Conservation (phyloP, 305 asterid species). For the Fraxinus dipetala region DNA sequence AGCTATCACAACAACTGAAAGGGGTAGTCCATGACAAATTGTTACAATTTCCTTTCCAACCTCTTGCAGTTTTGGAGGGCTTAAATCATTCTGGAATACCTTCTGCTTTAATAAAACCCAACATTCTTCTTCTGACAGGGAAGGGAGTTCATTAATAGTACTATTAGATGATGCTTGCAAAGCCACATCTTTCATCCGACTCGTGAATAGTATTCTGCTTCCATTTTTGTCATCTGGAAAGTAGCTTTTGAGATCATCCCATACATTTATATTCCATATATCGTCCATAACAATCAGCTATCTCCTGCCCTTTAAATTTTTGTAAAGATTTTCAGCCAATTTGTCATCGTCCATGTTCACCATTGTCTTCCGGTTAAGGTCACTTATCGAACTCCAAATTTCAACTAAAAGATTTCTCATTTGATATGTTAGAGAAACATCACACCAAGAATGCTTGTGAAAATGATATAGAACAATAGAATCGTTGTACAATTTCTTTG, state of each 20-base stretch:
- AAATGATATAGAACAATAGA: too few species aligned
- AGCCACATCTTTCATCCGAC: neutral
- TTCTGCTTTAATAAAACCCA: neutral
- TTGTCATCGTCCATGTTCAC: neutral
- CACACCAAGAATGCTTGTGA: too few species aligned
- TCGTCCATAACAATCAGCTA: too few species aligned
- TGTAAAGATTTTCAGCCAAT: neutral
- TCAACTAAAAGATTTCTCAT: neutral
- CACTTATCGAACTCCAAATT: neutral
- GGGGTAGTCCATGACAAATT: neutral
- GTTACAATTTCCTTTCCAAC: neutral
- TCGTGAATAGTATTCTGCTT: too few species aligned
- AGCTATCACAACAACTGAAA: neutral
- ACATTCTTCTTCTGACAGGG: neutral
- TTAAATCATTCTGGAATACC: neutral
- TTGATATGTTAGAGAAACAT: neutral
- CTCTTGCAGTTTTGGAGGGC: neutral
- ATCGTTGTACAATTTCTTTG: too few species aligned
- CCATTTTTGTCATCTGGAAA: too few species aligned
- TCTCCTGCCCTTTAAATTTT: neutral
- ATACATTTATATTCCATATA: too few species aligned
- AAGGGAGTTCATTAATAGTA: neutral
- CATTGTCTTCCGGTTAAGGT: neutral
- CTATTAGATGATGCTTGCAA: neutral
- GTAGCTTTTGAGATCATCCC: too few species aligned